Base-by-base conservation (phyloP, 805 yeast genomes). In the Nakazawaea sp. region DNA sequence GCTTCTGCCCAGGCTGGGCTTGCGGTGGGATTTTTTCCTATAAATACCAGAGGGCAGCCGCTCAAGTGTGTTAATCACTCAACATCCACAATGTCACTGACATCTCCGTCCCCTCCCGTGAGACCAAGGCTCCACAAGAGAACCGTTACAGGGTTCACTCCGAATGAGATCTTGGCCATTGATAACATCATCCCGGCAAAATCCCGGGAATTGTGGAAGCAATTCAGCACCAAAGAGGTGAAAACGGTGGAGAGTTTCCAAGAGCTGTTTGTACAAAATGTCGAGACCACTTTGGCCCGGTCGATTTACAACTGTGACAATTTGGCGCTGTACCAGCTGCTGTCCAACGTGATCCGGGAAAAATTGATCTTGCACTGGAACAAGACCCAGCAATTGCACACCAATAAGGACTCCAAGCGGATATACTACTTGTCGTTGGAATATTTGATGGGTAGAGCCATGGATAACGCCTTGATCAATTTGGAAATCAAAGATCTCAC, bases 401-500 rank as follows among this genome's bases (percentile, higher is more conserved):
- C 96, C 12, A 59, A 81, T 32, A 78, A 75, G 50, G 94, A 84
- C 53, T 84, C 82, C 33, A 88, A 88, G 62, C 69, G 97, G 45
- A 81, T 88, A 29, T 88, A 88, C 61, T 88, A 88, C 56, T 59
- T 88, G 43, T 84, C 95, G 3, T 67, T 88, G 48, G 97, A 88
- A 62, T 88, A 86, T 56, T 65, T 88, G 45, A 86, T 88, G 95
- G 97, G 97, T 31, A 75, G 96, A 52, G 96, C 96, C 32, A 69
- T 88, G 70, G 97, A 89, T 60, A 89, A 89, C 56, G 96, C 97
- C 23, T 64, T 89, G 63, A 82, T 88, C 59, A 88, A 89, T 58
- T 70, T 82, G 50, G 74, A 79, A 26, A 68, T 77, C 36, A 80
- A 87, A 57, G 77, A 69, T 27, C 60, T 73, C 36, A 75, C 87